Evolutionary conservation across 345 rosid species (phyloP).

Genomic region (Isatis tinctoria): DNA sequence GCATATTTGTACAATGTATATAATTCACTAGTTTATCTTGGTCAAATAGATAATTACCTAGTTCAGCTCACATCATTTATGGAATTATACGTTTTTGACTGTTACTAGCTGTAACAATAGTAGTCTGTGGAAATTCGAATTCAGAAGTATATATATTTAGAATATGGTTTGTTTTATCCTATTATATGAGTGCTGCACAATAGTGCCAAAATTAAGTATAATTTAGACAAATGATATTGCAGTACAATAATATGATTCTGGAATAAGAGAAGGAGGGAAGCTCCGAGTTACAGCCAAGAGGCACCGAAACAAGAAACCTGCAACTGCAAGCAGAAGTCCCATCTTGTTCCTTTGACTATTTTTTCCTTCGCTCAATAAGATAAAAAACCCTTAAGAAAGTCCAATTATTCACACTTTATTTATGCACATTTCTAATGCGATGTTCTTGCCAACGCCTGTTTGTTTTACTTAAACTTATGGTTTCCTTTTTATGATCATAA

Average conservation of each 20-base stretch:
- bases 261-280: constrained; percentile 18
- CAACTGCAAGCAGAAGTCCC: constrained; percentile 33
- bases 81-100: neutral
- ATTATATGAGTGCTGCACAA: neutral
- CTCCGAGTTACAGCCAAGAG: constrained; percentile 26
- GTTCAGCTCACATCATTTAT: neutral
- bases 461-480: neutral
- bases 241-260: constrained; percentile 8
- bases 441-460: neutral
- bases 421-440: neutral
- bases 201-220: neutral
- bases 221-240: neutral
- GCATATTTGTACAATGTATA: neutral
- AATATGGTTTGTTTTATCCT: neutral
- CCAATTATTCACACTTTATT: constrained; percentile 4
- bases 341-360: constrained; percentile 36
- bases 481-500: neutral
- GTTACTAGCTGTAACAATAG: neutral
- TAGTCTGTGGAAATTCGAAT: neutral
- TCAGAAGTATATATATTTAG: neutral
- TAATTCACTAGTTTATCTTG: neutral
- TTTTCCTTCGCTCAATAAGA: neutral
- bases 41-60: neutral
- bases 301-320: constrained; percentile 30
- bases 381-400: neutral